phyloP scores from a whole-genome alignment of 2,329 filamentous ascomycete genomes.

The Apiospora saccharicola region DNA sequence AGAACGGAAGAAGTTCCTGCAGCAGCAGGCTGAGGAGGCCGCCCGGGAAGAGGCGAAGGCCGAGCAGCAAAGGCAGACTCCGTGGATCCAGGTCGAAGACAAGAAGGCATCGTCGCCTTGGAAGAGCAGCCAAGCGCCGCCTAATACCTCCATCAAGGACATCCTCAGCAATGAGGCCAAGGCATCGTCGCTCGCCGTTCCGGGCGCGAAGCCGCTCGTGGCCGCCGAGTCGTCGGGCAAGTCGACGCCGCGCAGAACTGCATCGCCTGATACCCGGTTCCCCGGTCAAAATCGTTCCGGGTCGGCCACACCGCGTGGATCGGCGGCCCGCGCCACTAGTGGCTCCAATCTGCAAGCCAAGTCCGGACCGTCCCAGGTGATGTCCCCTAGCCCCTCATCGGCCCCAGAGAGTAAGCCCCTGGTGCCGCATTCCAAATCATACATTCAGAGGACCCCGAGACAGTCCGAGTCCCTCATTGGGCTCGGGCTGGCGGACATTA shows the following conservation, averaged over 20 bases:
- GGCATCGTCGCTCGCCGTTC: slow-evolving; percentile 39
- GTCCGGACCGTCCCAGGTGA: slow-evolving; percentile 29
- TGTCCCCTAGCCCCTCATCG: slow-evolving; percentile 41
- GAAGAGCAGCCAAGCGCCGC: slow-evolving; percentile 63
- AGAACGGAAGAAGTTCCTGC: slow-evolving; percentile 85
- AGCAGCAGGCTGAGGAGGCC: slow-evolving; percentile 64
- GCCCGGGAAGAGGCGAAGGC: slow-evolving; percentile 45
- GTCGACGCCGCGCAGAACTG: slow-evolving; percentile 55
- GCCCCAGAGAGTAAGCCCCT: slow-evolving; percentile 47
- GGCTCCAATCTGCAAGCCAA: slow-evolving; percentile 24
- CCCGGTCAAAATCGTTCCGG: slow-evolving; percentile 57
- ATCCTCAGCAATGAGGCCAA: slow-evolving; percentile 48
- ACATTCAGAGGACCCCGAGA: slow-evolving; percentile 63
- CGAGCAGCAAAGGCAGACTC: slow-evolving; percentile 45
- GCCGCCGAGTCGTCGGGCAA: slow-evolving; percentile 50
- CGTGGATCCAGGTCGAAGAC: slow-evolving; percentile 55
- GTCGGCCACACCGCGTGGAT: slow-evolving; percentile 27
- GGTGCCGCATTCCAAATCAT: slow-evolving; percentile 67
- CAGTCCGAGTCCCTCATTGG: slow-evolving; percentile 69
- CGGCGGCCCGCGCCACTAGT: slow-evolving; percentile 25
- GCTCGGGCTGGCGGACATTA: slow-evolving; percentile 85
- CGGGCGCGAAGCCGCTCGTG: slow-evolving; percentile 51
- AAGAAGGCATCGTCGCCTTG: slow-evolving; percentile 63
- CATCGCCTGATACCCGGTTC: slow-evolving; percentile 70
- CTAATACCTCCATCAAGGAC: slow-evolving; percentile 60